phyloP scores from a whole-genome alignment of 345 rosid species.

The Tarenaya hassleriana region DNA sequence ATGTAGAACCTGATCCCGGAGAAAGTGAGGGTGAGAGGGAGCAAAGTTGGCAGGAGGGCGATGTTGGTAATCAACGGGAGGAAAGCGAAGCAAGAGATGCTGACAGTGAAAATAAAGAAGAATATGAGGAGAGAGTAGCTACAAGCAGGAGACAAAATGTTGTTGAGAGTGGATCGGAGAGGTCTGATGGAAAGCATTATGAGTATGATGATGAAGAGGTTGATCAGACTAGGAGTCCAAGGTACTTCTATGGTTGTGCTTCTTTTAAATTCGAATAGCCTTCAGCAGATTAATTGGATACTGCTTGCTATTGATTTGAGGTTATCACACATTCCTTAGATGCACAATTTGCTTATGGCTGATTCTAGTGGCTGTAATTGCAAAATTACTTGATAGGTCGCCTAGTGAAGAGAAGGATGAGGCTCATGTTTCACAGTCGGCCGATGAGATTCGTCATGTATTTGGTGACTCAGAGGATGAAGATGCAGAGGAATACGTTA shows the following conservation, averaged over 20 bases:
- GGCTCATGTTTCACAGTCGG: constrained; percentile 46
- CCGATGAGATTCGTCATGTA: constrained; percentile 91
- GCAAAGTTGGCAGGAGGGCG: constrained; percentile 68
- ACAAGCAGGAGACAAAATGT: constrained; percentile 55
- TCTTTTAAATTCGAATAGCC: background rate
- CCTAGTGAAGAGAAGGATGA: constrained; percentile 66
- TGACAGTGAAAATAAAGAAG: constrained; percentile 70
- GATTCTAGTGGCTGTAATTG: constrained; percentile 6
- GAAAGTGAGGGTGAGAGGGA: constrained; percentile 96
- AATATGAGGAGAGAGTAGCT: constrained; percentile 51
- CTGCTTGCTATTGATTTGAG: constrained; percentile 17
- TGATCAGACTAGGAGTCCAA: constrained; percentile 63
- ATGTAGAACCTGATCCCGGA: constrained; percentile 66
- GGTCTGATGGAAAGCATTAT: constrained; percentile 68
- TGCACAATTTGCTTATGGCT: constrained; percentile 16
- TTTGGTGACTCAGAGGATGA: constrained; percentile 98
- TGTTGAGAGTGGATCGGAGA: constrained; percentile 82
- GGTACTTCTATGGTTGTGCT: constrained; percentile 35
- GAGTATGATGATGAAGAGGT: constrained; percentile 87
- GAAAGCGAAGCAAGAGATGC: constrained; percentile 65
- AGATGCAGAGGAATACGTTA: constrained; percentile 65
- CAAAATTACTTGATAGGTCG: constrained; percentile 36
- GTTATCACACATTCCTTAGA: constrained; percentile 12
- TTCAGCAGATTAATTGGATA: background rate
- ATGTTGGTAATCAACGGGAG: constrained; percentile 56